Evolutionary conservation across 805 yeast species (phyloP).

Genomic region (Metschnikowia rubicola): DNA sequence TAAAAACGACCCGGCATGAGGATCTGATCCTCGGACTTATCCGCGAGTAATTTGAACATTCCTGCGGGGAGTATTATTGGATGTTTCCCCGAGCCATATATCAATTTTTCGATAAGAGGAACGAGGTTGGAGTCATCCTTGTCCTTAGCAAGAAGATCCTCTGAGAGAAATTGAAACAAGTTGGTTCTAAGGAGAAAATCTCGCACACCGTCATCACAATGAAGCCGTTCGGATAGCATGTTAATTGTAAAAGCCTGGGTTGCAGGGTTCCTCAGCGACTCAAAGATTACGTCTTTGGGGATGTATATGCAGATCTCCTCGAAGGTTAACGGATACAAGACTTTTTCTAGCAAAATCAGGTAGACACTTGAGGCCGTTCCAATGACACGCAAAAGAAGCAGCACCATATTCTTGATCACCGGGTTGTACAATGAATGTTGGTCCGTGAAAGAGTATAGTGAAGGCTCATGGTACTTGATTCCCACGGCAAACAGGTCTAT

Average conservation of each 20-base stretch:
- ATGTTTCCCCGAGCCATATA: not conserved
- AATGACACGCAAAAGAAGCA: conserved; percentile 7
- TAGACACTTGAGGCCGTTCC: conserved; percentile 1
- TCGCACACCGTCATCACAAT: not conserved
- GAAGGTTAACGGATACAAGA: conserved; percentile 8
- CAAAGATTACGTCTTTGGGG: conserved; percentile 4
- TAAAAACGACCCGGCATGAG: not conserved
- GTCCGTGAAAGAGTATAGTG: conserved; percentile 3
- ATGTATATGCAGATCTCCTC: conserved; percentile 7
- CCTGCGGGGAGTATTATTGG: not conserved
- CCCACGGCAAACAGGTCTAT: conserved; percentile 6
- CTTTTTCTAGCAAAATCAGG: conserved; percentile 2
- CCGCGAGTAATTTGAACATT: not conserved
- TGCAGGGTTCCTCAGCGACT: not conserved
- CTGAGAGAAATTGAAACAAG: not conserved
- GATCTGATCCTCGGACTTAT: not conserved
- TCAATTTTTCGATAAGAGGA: not conserved
- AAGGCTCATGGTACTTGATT: conserved; percentile 5
- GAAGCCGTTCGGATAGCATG: not conserved
- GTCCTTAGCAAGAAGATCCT: not conserved
- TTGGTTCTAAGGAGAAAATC: not conserved
- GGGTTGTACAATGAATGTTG: conserved; percentile 7
- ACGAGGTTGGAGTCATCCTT: not conserved
- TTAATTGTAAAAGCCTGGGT: conserved; percentile 1
- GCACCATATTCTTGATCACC: conserved; percentile 10